Conservation (phyloP, 441 rosid genomes). For the Isatis lusitanica region DNA sequence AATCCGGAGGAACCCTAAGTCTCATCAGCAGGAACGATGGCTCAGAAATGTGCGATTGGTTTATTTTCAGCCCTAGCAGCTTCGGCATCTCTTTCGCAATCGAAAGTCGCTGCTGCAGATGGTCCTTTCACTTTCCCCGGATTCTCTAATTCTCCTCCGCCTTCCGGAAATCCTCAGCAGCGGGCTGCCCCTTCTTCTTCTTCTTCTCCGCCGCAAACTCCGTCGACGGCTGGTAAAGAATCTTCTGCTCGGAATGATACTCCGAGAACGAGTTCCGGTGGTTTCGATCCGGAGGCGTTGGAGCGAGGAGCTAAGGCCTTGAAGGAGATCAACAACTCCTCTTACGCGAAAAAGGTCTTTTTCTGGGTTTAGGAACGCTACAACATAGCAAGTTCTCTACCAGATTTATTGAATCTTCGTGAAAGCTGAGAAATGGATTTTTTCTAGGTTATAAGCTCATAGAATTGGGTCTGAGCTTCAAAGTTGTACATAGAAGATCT, state of each 20-base stretch:
- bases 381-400: not conserved
- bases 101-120: slow-evolving; percentile 53
- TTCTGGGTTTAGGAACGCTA: not conserved
- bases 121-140: slow-evolving; percentile 56
- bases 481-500: not conserved
- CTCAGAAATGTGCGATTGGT: slow-evolving; percentile 56
- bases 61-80: slow-evolving; percentile 69
- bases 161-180: slow-evolving; percentile 40
- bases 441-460: not conserved
- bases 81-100: slow-evolving; percentile 51
- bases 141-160: slow-evolving; percentile 40
- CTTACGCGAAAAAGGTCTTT: slow-evolving; percentile 77
- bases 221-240: slow-evolving; percentile 26
- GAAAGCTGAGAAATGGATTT: slow-evolving; percentile 10
- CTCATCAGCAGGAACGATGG: slow-evolving; percentile 41
- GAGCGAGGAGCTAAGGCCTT: slow-evolving; percentile 85
- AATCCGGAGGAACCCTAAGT: not conserved
- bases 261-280: slow-evolving; percentile 87
- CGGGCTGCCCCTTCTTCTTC: slow-evolving; percentile 38
- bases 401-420: not conserved
- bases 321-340: slow-evolving; percentile 63
- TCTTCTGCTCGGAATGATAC: slow-evolving; percentile 62
- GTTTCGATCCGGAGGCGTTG: slow-evolving; percentile 90
- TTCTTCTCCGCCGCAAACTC: slow-evolving; percentile 41
- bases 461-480: not conserved